Percentiles rank a stretch among this genome's conserved stretches.
Evolutionary conservation across 1,139 yeast genomes (phyloP).

Genomic region (Protomyces macrosporus): DNA sequence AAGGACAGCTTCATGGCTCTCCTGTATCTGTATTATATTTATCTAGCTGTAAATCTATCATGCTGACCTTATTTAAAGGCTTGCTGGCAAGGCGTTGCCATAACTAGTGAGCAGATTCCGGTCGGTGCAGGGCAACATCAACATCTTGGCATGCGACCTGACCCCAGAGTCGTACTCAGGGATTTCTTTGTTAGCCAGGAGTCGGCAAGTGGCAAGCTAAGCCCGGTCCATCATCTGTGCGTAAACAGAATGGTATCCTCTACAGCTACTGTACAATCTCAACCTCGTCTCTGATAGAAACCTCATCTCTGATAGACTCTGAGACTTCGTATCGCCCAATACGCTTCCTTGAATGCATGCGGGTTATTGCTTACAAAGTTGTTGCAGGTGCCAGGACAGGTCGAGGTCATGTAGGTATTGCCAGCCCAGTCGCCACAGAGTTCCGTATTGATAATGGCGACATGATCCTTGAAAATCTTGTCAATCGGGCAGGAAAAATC

Average conservation of each 20-base stretch:
- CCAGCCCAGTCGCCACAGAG: constrained; percentile 30
- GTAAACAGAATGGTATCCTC: background rate
- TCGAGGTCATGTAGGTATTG: background rate
- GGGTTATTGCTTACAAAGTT: constrained; percentile 24
- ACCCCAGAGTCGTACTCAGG: too few relatives aligned
- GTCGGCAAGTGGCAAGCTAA: too few relatives aligned
- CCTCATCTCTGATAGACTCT: constrained; percentile 1
- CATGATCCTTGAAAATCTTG: constrained; percentile 16
- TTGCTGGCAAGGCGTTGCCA: too few relatives aligned
- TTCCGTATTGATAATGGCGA: constrained; percentile 20
- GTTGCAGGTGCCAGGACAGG: constrained; percentile 22
- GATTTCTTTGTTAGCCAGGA: too few relatives aligned
- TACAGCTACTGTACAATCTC: background rate
- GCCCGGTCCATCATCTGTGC: too few relatives aligned
- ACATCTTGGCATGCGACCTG: too few relatives aligned
- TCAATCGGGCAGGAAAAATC: constrained; percentile 18
- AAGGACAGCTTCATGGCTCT: background rate
- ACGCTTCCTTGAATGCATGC: constrained; percentile 24
- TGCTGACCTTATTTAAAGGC: background rate
- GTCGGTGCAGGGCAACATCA: too few relatives aligned
- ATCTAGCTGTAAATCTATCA: background rate
- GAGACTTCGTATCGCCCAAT: constrained; percentile 27
- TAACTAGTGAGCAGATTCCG: too few relatives aligned
- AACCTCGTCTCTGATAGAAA: background rate
- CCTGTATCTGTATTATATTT: background rate